phyloP scores from a whole-genome alignment of 2,329 filamentous ascomycete genomes.

The Stemphylium vesicarium region DNA sequence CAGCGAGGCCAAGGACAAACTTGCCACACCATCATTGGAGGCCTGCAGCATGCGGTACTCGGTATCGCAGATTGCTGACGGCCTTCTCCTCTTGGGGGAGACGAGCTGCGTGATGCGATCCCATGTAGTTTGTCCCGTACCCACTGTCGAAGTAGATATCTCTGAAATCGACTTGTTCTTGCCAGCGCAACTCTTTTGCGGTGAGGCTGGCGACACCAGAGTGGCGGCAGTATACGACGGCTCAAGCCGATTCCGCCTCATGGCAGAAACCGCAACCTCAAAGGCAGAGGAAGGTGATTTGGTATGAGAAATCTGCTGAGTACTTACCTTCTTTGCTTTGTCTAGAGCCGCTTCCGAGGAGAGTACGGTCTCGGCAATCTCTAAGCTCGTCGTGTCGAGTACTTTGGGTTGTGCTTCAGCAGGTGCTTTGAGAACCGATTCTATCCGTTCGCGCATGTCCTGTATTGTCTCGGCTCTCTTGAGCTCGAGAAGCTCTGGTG shows the following conservation, averaged over 20 bases:
- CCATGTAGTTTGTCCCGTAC: constrained; percentile 35
- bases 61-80: constrained; percentile 21
- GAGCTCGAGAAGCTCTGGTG: constrained; percentile 41
- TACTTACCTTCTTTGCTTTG: constrained; percentile 48
- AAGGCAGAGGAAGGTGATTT: constrained; percentile 28
- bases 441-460: constrained; percentile 43
- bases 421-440: constrained; percentile 39
- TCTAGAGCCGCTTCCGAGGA: constrained; percentile 45
- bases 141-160: constrained; percentile 28
- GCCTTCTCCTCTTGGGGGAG: constrained; percentile 27
- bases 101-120: constrained; percentile 30
- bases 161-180: constrained; percentile 31
- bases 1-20: constrained; percentile 38
- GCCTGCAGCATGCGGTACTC: constrained; percentile 21
- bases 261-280: constrained; percentile 28
- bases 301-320: constrained; percentile 31
- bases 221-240: constrained; percentile 32
- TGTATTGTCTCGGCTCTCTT: constrained; percentile 42
- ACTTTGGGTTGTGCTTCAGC: constrained; percentile 40
- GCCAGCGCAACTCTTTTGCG: constrained; percentile 7
- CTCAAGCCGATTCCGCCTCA: constrained; percentile 26
- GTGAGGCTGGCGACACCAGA: constrained; percentile 25
- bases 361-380: constrained; percentile 45
- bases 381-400: constrained; percentile 39
- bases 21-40: constrained; percentile 35